Base-by-base conservation (phyloP, 164 flowering plant genomes). In the Amborella trichopoda region DNA sequence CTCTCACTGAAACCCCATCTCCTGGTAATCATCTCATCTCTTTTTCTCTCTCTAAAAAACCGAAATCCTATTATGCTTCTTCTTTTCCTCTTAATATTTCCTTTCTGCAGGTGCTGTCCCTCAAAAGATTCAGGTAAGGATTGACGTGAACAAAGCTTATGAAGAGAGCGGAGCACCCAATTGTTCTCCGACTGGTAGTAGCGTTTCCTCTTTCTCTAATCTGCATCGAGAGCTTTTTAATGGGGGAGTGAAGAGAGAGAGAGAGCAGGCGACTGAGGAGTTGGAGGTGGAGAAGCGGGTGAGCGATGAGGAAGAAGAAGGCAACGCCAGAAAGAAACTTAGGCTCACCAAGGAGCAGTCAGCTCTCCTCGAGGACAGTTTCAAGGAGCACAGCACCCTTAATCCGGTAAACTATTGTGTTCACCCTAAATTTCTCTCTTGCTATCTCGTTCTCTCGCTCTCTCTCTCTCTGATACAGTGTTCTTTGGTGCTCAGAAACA, bases 331-430 rank as follows among this genome's bases (percentile, higher is more conserved):
- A 57, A 88, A 84, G 70, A 88, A 84, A 46, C 94, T 88, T 33
- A 57, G 94, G 56, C 86, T 88, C 44, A 88, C 77, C 36, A 88
- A 88, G 46, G 82, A 77, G 18, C 94, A 88, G 50, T 84, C 97
- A 38, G 80, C 85, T 22, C 76, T 88, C 39, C 50, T 88, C 9
- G 97, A 88, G 58, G 89, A 88, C 25, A 84, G 83, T 66, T 88
- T 88, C 73, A 88, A 80, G 43, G 77, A 65, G 23, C 91, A 81
- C 50, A 78, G 76, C 56, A 88, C 91, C 64, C 94, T 88, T 34
- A 88, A 84, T 55, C 94, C 94, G 43, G 97, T 84, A 76, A 18
- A 5, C 24, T 1, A 10, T 4, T 27, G 3, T 40, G 13, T n/a
- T n/a, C n/a, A 6, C 41, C n/a, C n/a, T 14, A 30, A 8, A 30